Evolutionary conservation across 345 rosid species (phyloP), one percentile per base, ranked within the genome.

Genomic region (Bruguiera parviflora): DNA sequence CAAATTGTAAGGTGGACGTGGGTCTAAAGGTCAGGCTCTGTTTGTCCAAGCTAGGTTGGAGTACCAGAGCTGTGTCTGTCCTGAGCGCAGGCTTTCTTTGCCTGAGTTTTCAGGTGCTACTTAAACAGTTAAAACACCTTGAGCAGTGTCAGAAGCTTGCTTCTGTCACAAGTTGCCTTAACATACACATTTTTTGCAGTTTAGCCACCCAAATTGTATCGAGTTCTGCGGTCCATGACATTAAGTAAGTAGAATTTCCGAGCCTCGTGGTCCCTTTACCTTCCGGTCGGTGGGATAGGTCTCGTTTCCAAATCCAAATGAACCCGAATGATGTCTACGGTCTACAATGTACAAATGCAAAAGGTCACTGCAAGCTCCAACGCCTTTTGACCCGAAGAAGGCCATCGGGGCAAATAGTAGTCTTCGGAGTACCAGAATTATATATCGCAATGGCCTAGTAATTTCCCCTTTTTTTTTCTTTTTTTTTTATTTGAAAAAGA

Each of bases 291-390:
- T 59, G 29, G 65, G 71, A 55, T 65, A 43, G 75, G 8, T 61
- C 60, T 58, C 47, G 68, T 8, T 66, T 68, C 64, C 72, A 61
- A 39, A 39, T 58, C 63, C 77, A 65, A 22, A 63, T 55, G 43
- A 32, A 49, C 28, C 70, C 59, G 35, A 52, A 59, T 75, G 49
- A 75, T 75, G 49, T 47, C 58, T 58, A 27, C 37, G 70, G 66
- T 64, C 78, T 69, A 59, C 66, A 69, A 25, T 69, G 61, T 35
- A 64, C 70, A 75, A 75, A 75, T 69, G 78, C 78, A 32, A 69
- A 75, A 75, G 61, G 18, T 53, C 53, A 33, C 66, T 60, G 24
- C 58, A 52, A 65, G 28, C 37, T 65, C 35, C 10, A 22, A 55
- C 4, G 5, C 66, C 68, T 69, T 70, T 70, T 75, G 78, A 70